Evolutionary conservation across 1,139 yeast species (phyloP).

Genomic region (Saccharomycopsis crataegensis): DNA sequence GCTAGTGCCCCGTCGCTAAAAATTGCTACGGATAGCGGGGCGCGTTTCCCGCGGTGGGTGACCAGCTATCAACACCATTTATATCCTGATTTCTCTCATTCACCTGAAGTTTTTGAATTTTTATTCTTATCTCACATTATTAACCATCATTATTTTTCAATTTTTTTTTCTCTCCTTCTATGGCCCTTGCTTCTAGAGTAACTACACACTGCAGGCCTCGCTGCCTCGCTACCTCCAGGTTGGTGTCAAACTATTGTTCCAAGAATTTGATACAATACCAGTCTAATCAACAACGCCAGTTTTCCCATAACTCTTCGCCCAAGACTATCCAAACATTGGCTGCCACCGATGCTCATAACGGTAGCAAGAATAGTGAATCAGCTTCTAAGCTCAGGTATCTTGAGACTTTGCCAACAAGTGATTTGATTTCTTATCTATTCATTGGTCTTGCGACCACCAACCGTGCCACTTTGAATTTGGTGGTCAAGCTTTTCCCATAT

Average conservation of each 20-base stretch:
- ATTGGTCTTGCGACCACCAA: slow-evolving; percentile 64
- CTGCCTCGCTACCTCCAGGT: too few species aligned
- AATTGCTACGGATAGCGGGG: not conserved
- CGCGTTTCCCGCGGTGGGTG: not conserved
- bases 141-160: too few species aligned
- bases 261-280: not conserved
- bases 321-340: not conserved
- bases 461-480: slow-evolving; percentile 50
- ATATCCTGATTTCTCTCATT: not conserved
- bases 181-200: too few species aligned
- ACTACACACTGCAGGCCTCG: too few species aligned
- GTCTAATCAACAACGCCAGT: not conserved
- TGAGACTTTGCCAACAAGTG: slow-evolving; percentile 29
- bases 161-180: too few species aligned
- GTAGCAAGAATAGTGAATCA: not conserved
- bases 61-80: not conserved
- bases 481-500: slow-evolving; percentile 63
- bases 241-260: too few species aligned
- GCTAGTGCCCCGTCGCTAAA: not conserved
- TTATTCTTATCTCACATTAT: too few species aligned
- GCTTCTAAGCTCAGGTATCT: slow-evolving; percentile 23
- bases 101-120: too few species aligned
- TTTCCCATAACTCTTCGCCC: not conserved
- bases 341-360: not conserved
- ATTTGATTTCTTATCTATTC: slow-evolving; percentile 51